phyloP scores from a whole-genome alignment of 495 filamentous ascomycete species.

The Aspergillus haitiensis region DNA sequence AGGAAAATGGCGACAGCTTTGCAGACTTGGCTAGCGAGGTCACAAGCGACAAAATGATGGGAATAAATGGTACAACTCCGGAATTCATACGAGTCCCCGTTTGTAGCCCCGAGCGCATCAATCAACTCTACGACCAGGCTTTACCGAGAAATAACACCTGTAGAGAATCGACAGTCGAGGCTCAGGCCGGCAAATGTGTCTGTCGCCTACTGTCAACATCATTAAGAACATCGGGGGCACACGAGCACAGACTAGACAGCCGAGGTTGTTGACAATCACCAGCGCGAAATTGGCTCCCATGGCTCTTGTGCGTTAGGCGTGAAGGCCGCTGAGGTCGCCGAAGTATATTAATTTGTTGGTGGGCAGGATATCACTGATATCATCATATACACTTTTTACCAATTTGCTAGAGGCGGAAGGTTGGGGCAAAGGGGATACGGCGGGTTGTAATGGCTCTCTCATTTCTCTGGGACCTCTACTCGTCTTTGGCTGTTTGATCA shows the following conservation, averaged over 20 bases:
- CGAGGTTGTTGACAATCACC: neutral
- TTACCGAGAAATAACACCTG: constrained; percentile 24
- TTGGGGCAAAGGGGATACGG: no score
- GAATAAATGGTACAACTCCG: constrained; percentile 29
- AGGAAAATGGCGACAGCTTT: constrained; percentile 26
- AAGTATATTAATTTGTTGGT: constrained; percentile 1
- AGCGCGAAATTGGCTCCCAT: constrained; percentile 18
- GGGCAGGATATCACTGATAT: constrained; percentile 17
- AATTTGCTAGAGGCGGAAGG: no score
- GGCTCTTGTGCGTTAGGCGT: constrained; percentile 8
- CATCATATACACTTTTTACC: no score
- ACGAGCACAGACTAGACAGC: constrained; percentile 5
- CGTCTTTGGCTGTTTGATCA: no score
- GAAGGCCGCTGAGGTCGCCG: constrained; percentile 4
- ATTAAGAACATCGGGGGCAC: constrained; percentile 34
- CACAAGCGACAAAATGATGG: constrained; percentile 23
- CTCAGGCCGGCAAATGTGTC: constrained; percentile 28
- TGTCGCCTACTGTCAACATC: constrained; percentile 33
- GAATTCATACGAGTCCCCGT: constrained; percentile 36
- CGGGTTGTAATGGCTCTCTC: no score
- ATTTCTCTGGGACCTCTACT: no score
- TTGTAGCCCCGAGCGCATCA: constrained; percentile 24
- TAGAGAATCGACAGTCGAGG: constrained; percentile 27
- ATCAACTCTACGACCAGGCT: constrained; percentile 32
- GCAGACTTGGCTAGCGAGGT: constrained; percentile 23